phyloP scores from a whole-genome alignment of 2,329 filamentous ascomycete genomes.

The Sporothrix curviconia region DNA sequence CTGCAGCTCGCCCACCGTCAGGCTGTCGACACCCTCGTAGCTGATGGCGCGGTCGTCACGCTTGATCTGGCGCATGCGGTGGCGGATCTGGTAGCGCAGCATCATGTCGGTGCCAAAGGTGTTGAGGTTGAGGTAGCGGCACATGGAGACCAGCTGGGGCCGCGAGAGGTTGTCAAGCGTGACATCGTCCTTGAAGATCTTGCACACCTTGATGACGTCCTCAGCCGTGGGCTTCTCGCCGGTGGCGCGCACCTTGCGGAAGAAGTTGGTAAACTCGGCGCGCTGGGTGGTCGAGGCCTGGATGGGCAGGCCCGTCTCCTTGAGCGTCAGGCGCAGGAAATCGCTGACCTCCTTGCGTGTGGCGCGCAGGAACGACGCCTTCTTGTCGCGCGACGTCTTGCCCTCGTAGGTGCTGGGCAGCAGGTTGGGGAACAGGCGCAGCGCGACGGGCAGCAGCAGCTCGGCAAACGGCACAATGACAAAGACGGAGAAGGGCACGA shows the following conservation, averaged over 20 bases:
- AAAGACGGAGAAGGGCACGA: conserved; percentile 95
- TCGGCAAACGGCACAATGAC: conserved; percentile 96
- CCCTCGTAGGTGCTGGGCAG: conserved; percentile 96
- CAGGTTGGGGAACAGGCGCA: conserved; percentile 95
- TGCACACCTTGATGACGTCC: conserved; percentile 97
- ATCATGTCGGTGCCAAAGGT: conserved; percentile 97
- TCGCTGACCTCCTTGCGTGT: conserved; percentile 90
- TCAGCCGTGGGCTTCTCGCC: conserved; percentile 81
- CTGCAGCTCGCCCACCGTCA: conserved; percentile 91
- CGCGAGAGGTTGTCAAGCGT: conserved; percentile 95
- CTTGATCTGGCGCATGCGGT: conserved; percentile 99
- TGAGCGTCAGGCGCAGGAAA: conserved; percentile 81
- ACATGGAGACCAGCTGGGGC: conserved; percentile 94
- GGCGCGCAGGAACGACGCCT: conserved; percentile 71
- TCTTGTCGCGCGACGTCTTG: conserved; percentile 82
- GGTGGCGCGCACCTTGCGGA: conserved; percentile 88
- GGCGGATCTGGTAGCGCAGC: conserved; percentile 92
- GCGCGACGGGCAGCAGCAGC: conserved; percentile 79
- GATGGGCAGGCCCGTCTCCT: conserved; percentile 87
- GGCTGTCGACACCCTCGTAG: conserved; percentile 85
- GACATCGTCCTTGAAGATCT: conserved; percentile 96
- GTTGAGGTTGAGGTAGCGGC: conserved; percentile 96
- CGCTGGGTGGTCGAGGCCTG: conserved; percentile 78
- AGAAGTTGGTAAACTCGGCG: conserved; percentile 93
- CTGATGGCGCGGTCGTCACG: conserved; percentile 91